A percentile compares a stretch with the other conserved stretches of the same genome.
phyloP scores from a whole-genome alignment of 768 basidiomycete species.

The Auriscalpium vulgare region DNA sequence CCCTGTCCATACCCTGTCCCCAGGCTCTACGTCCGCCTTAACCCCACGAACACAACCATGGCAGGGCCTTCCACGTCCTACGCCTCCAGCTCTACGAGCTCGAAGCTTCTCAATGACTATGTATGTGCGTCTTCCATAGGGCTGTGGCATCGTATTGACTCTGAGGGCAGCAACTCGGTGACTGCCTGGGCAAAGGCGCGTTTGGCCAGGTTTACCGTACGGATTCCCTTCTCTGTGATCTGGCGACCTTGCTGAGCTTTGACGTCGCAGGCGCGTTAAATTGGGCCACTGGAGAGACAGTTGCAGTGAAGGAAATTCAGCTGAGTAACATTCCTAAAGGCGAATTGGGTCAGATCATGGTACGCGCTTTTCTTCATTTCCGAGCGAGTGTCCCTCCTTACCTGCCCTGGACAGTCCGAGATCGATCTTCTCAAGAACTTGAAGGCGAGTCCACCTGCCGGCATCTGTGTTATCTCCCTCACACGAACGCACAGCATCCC shows the following conservation, averaged over 20 bases:
- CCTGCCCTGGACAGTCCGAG: constrained; percentile 56
- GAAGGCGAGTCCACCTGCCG: constrained; percentile 46
- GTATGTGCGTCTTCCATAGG: not conserved
- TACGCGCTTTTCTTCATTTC: constrained; percentile 24
- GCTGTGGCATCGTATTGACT: not conserved
- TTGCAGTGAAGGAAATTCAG: constrained; percentile 97
- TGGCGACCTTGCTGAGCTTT: too few species aligned
- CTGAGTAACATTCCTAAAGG: constrained; percentile 88
- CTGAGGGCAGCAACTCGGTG: constrained; percentile 76
- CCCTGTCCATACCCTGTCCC: too few species aligned
- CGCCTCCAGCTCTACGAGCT: constrained; percentile 5
- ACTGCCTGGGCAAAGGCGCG: constrained; percentile 92
- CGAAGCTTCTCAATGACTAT: constrained; percentile 15
- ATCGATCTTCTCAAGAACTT: constrained; percentile 97
- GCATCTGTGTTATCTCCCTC: not conserved
- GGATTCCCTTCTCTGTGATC: constrained; percentile 17
- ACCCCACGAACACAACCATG: constrained; percentile 1
- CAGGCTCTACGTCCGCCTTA: too few species aligned
- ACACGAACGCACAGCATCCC: constrained; percentile 51
- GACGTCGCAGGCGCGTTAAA: constrained; percentile 67
- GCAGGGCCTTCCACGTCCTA: constrained; percentile 7
- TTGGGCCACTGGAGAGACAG: constrained; percentile 96
- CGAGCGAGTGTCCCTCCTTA: not conserved
- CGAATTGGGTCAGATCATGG: constrained; percentile 97
- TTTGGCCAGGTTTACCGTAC: constrained; percentile 95